phyloP scores from a whole-genome alignment of 306 rosid genomes.

The Leucaena leucocephala region DNA sequence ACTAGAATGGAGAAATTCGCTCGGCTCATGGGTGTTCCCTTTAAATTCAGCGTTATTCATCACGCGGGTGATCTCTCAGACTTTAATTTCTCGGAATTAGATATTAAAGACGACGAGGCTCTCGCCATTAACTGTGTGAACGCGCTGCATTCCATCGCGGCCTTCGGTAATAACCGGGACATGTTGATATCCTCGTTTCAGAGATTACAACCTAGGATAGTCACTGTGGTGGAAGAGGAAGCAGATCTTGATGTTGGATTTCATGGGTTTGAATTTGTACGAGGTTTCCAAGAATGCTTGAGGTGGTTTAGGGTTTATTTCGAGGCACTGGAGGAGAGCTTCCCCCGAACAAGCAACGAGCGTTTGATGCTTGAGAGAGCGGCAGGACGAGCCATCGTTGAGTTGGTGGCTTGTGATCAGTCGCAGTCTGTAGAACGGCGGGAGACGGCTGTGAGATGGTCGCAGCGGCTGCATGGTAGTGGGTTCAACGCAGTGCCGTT shows the following conservation, averaged over 20 bases:
- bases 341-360: slow-evolving; percentile 71
- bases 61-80: slow-evolving; percentile 76
- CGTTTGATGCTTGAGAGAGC: slow-evolving; percentile 73
- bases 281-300: slow-evolving; percentile 77
- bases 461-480: slow-evolving; percentile 62
- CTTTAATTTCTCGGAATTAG: slow-evolving; percentile 49
- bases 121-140: slow-evolving; percentile 77
- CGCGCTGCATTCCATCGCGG: slow-evolving; percentile 58
- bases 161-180: slow-evolving; percentile 57
- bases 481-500: slow-evolving; percentile 65
- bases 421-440: slow-evolving; percentile 68
- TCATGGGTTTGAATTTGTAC: slow-evolving; percentile 75
- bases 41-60: slow-evolving; percentile 73
- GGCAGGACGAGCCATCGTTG: slow-evolving; percentile 83
- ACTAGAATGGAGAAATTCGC: slow-evolving; percentile 92
- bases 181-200: slow-evolving; percentile 49
- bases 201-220: slow-evolving; percentile 64
- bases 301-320: slow-evolving; percentile 98
- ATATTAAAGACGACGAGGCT: slow-evolving; percentile 70
- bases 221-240: slow-evolving; percentile 86
- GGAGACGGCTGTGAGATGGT: slow-evolving; percentile 73
- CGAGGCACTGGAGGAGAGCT: slow-evolving; percentile 88
- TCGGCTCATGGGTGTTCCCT: slow-evolving; percentile 90
- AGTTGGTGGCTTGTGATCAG: slow-evolving; percentile 64
- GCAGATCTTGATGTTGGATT: slow-evolving; percentile 77